Percentiles rank a stretch among this genome's conserved stretches.
These are phyloP conservation scores for Candida dajiaensis DNA, from an alignment of 805 yeast species.

Conservation along the genomic window DNA sequence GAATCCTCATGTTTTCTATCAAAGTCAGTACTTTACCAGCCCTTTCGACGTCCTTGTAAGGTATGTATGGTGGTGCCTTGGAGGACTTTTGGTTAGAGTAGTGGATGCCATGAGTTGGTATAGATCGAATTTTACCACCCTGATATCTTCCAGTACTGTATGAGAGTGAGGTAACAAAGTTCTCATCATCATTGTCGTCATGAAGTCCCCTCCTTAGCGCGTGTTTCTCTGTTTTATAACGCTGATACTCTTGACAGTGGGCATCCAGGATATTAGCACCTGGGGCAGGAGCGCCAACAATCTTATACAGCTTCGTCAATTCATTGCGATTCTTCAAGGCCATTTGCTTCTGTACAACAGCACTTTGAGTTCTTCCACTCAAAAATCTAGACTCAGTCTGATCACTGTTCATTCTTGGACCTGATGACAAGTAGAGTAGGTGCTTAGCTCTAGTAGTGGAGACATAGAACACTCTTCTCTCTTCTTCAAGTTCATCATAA, in stretches of 20 bases:
- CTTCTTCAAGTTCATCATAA: constrained; percentile 50
- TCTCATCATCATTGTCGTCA: background rate
- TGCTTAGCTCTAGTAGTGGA: constrained; percentile 80
- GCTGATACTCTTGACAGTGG: constrained; percentile 9
- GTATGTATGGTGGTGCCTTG: background rate
- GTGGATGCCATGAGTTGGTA: background rate
- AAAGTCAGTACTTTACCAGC: background rate
- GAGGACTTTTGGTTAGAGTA: background rate
- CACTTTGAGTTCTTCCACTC: constrained; percentile 7
- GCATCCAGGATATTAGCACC: background rate
- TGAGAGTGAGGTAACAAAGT: too few relatives aligned
- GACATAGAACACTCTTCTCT: constrained; percentile 79
- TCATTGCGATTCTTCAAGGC: constrained; percentile 1
- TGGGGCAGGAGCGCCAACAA: background rate
- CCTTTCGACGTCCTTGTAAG: background rate
- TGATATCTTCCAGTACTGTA: background rate
- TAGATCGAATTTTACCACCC: background rate
- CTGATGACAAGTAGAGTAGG: constrained; percentile 37
- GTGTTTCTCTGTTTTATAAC: background rate
- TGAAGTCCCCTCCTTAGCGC: background rate
- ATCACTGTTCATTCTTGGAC: background rate
- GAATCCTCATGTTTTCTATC: background rate
- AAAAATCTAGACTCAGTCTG: constrained; percentile 7
- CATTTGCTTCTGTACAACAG: background rate
- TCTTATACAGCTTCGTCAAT: constrained; percentile 4